Conservation (phyloP, 192 early-diverging fungal species). For the Coemansia sp. region DNA sequence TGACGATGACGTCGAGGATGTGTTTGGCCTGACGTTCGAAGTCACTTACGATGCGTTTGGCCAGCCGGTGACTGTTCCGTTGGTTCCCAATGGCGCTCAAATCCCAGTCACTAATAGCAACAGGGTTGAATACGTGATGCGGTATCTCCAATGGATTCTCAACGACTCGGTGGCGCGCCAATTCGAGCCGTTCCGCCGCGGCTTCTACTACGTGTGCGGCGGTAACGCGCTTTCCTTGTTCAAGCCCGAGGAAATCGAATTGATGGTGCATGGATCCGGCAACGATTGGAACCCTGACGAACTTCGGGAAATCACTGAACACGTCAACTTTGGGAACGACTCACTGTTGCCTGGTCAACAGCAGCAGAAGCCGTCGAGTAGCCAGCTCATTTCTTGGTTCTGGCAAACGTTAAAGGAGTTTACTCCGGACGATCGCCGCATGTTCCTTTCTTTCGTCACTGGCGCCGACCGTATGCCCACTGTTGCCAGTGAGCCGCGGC, state of each 20-base stretch:
- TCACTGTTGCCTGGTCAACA: background rate
- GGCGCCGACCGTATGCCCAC: constrained; percentile 91
- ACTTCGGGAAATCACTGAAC: constrained; percentile 50
- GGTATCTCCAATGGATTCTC: constrained; percentile 81
- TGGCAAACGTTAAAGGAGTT: constrained; percentile 81
- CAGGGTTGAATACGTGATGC: constrained; percentile 76
- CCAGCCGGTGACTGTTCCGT: constrained; percentile 62
- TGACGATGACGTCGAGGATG: constrained; percentile 78
- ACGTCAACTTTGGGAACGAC: constrained; percentile 49
- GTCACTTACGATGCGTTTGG: constrained; percentile 71
- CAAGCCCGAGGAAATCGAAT: constrained; percentile 89
- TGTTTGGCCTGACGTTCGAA: constrained; percentile 84
- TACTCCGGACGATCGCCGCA: constrained; percentile 64
- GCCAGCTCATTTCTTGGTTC: constrained; percentile 65
- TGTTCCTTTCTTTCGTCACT: constrained; percentile 86
- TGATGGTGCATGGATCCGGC: constrained; percentile 83
- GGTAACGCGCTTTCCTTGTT: constrained; percentile 87
- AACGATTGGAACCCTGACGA: constrained; percentile 47
- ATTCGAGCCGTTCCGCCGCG: constrained; percentile 83
- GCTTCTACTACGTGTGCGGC: constrained; percentile 86
- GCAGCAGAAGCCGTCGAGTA: constrained; percentile 5
- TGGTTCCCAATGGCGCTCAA: constrained; percentile 65
- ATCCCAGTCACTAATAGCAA: constrained; percentile 68
- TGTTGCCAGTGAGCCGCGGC: constrained; percentile 54
- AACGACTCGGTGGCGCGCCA: constrained; percentile 73